Base-by-base conservation (phyloP, 2,329 filamentous ascomycete species). In the Pseudogymnoascus sp. region DNA sequence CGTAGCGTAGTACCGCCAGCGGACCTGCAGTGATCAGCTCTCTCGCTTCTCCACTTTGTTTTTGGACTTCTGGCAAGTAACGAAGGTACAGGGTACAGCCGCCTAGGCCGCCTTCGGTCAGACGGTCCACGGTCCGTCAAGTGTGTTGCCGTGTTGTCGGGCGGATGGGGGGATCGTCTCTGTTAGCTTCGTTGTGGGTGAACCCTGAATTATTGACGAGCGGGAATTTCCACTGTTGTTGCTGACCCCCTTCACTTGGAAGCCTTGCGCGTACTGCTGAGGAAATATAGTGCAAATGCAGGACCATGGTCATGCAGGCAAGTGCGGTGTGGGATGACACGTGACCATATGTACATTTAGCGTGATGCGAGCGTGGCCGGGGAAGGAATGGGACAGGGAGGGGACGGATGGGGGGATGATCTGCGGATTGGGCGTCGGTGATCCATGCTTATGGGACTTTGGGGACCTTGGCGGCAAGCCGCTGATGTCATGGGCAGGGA, bases 351-450 rank as follows among this genome's bases (percentile, higher is more conserved):
- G n/a, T 17, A 3, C 4, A 9, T 17, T 38, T 61, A 46, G 33
- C 33, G 59, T 61, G 59, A 38, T 40, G 59, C 4, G 35, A 61
- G 59, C 17, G 59, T 61, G 59, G 59, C 33, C 10, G 35, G 59
- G 59, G 35, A 46, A 40, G 33, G 31, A 38, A 60, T 37, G 31
- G n/a, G 40, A 46, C 35, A 46, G 33, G 17, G 21, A 23, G 21
- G 59, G 4, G 6, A 61, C 17, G 19, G 17, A 40, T 46, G 17
- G 33, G 59, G 38, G 2, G 7, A 33, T 35, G 50, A 56, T 56
- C 50, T 17, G 17, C 50, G 6, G 4, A 1, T 56, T 56, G n/a
- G 29, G 50, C 50, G 50, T 56, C 17, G 50, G 4, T 33, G 50
- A 56, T 33, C 50, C 29, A 56, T 56, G 50, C 50, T 33, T 56